A percentile compares a stretch with the other conserved stretches of the same genome.
phyloP scores from a whole-genome alignment of 169 alveolate species.

The Eimeria acervulina region DNA sequence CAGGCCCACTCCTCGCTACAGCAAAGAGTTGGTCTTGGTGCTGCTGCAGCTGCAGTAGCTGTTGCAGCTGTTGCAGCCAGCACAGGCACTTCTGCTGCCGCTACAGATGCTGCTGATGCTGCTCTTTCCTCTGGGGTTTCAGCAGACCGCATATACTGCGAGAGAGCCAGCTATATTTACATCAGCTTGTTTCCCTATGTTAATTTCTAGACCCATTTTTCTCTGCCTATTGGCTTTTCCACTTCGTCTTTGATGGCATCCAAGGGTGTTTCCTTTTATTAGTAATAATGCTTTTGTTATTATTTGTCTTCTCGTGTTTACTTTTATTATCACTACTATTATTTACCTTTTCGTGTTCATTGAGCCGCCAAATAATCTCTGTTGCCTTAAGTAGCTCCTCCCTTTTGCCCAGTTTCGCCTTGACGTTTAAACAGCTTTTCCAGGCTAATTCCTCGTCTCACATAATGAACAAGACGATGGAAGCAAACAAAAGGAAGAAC shows the following conservation, averaged over 20 bases:
- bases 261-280: too few species aligned
- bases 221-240: not conserved
- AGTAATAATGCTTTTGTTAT: too few species aligned
- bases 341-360: too few species aligned
- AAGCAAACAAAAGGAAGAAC: not conserved
- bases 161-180: not conserved
- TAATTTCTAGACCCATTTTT: too few species aligned
- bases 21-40: not conserved
- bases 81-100: not conserved
- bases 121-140: not conserved
- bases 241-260: not conserved
- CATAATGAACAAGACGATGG: not conserved
- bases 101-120: not conserved
- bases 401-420: too few species aligned
- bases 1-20: too few species aligned
- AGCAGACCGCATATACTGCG: not conserved
- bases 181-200: too few species aligned
- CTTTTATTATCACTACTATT: too few species aligned
- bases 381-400: too few species aligned
- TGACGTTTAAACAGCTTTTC: too few species aligned
- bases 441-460: not conserved
- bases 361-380: not conserved
- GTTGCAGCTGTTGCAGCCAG: not conserved
- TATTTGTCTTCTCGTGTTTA: too few species aligned
- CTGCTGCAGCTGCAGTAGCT: not conserved